Percentiles rank a stretch among this genome's conserved stretches.
phyloP scores from a whole-genome alignment of 441 rosid genomes.

The Brassica hybrid region DNA sequence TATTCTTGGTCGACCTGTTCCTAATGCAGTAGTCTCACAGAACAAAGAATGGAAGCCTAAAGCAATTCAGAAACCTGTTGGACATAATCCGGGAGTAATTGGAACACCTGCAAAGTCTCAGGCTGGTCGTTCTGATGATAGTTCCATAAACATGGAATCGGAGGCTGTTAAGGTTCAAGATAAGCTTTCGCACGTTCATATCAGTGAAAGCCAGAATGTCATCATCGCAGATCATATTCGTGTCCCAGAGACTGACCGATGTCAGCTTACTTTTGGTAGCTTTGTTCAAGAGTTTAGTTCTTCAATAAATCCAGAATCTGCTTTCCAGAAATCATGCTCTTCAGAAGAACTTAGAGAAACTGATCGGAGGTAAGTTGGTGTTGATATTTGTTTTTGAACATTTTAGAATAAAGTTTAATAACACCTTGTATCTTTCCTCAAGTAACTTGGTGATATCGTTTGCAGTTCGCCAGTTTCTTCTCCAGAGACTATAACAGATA shows the following conservation, averaged over 20 bases:
- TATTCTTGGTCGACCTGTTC: background rate
- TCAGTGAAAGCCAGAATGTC: slow-evolving; percentile 20
- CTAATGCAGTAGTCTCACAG: slow-evolving; percentile 16
- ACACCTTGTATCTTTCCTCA: background rate
- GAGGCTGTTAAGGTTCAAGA: slow-evolving; percentile 9
- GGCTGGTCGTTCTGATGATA: slow-evolving; percentile 10
- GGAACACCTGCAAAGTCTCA: slow-evolving; percentile 7
- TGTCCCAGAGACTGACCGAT: slow-evolving; percentile 12
- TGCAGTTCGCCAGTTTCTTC: background rate
- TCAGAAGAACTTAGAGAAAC: slow-evolving; percentile 17
- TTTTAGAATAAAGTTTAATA: background rate
- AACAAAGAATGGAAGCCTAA: slow-evolving; percentile 22
- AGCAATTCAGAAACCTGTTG: slow-evolving; percentile 2
- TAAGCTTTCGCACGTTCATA: slow-evolving; percentile 3
- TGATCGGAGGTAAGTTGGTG: slow-evolving; percentile 9
- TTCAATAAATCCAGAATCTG: background rate
- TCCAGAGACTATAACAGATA: background rate
- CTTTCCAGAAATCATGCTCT: slow-evolving; percentile 11
- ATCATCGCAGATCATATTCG: slow-evolving; percentile 24
- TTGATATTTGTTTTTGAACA: background rate
- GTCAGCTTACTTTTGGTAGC: slow-evolving; percentile 14
- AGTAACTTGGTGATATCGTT: slow-evolving; percentile 5
- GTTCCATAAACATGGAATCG: background rate
- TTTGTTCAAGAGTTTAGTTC: slow-evolving; percentile 1
- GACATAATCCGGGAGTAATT: slow-evolving; percentile 16